These are phyloP conservation scores for Hyaloscypha finlandica DNA, from an alignment of 495 filamentous ascomycete species.

Conservation along the genomic window DNA sequence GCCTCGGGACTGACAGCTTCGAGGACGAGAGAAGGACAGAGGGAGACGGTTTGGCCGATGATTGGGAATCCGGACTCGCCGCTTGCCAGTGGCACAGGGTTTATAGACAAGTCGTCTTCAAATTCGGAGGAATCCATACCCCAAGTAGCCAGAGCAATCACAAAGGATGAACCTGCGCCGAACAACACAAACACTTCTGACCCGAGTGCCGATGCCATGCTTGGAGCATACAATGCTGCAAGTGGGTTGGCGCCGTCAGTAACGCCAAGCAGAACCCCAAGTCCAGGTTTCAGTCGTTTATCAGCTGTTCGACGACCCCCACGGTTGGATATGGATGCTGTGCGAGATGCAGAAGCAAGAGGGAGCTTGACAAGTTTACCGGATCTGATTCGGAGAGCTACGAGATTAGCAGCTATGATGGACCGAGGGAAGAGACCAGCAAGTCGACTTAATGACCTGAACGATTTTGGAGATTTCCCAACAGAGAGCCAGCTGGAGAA, in stretches of 20 bases:
- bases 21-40: conserved; percentile 15
- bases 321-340: conserved; percentile 74
- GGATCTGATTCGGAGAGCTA: conserved; percentile 87
- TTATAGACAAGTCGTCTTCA: conserved; percentile 27
- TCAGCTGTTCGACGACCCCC: conserved; percentile 63
- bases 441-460: conserved; percentile 58
- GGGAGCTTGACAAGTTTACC: conserved; percentile 89
- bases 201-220: conserved; percentile 42
- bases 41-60: conserved; percentile 29
- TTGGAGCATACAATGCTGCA: conserved; percentile 46
- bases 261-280: conserved; percentile 36
- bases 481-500: conserved; percentile 33
- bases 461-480: conserved; percentile 39
- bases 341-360: conserved; percentile 74
- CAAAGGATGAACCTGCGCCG: conserved; percentile 11
- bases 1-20: conserved; percentile 1
- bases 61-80: conserved; percentile 29
- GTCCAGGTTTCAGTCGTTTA: conserved; percentile 45
- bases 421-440: conserved; percentile 80
- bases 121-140: conserved; percentile 27
- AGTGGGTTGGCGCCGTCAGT: conserved; percentile 41
- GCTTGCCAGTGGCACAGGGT: conserved; percentile 30
- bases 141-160: conserved; percentile 18
- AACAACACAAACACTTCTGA: neutral
- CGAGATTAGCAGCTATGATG: conserved; percentile 81